Conservation (phyloP, 2,329 filamentous ascomycete species). For the Cladophialophora chaetospira region DNA sequence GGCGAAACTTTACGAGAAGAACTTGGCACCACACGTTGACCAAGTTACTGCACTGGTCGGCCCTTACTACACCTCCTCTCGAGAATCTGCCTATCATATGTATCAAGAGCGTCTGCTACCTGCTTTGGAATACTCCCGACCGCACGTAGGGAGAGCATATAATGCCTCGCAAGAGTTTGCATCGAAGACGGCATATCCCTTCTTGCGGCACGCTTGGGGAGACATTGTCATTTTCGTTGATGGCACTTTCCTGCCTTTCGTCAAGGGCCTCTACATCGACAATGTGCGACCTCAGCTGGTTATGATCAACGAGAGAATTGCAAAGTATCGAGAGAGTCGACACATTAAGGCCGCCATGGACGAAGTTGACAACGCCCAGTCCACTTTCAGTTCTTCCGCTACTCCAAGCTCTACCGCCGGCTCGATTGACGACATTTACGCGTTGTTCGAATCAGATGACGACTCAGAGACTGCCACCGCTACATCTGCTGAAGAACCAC, state of each 20-base stretch:
- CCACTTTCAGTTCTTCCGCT: conserved; percentile 30
- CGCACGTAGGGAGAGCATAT: conserved; percentile 73
- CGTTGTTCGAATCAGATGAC: conserved; percentile 29
- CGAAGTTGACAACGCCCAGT: conserved; percentile 52
- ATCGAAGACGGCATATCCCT: conserved; percentile 70
- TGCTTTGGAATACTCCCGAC: conserved; percentile 70
- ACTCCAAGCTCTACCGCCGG: conserved; percentile 13
- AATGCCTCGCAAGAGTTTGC: conserved; percentile 66
- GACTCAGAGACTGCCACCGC: conserved; percentile 28
- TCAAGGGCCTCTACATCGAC: conserved; percentile 79
- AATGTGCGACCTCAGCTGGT: conserved; percentile 95
- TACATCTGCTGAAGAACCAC: conserved; percentile 35
- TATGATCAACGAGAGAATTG: conserved; percentile 86
- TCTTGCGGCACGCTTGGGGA: conserved; percentile 69
- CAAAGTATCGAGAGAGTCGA: conserved; percentile 62
- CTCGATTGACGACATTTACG: conserved; percentile 23
- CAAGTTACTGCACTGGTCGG: conserved; percentile 58
- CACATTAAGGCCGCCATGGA: conserved; percentile 62
- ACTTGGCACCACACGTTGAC: conserved; percentile 73
- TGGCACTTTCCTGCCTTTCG: conserved; percentile 75
- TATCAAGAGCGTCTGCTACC: conserved; percentile 76
- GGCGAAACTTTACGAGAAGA: conserved; percentile 67
- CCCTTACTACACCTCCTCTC: conserved; percentile 73
- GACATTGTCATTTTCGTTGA: conserved; percentile 71
- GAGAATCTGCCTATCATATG: conserved; percentile 64